Evolutionary conservation across 805 yeast genomes (phyloP).

Genomic region (Myxozyma sirexii): DNA sequence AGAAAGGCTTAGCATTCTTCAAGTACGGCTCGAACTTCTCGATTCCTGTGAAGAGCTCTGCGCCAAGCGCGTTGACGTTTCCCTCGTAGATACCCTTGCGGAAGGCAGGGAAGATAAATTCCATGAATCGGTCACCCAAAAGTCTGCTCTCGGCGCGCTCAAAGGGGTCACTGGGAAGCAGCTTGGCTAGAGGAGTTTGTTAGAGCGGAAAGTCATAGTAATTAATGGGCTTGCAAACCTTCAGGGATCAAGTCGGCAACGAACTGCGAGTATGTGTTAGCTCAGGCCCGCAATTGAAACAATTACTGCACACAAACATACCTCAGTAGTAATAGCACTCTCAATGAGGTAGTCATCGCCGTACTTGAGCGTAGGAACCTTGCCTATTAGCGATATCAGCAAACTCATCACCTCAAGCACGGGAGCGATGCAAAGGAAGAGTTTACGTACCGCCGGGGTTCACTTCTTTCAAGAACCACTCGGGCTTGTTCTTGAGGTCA

Average conservation of each 20-base stretch:
- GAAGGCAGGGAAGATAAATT: constrained; percentile 25
- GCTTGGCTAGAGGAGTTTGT: constrained; percentile 41
- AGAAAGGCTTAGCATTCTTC: constrained; percentile 30
- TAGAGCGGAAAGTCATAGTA: not conserved
- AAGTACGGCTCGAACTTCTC: constrained; percentile 33
- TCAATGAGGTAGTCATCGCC: constrained; percentile 37
- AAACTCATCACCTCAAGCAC: not conserved
- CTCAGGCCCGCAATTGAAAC: not conserved
- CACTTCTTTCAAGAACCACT: constrained; percentile 38
- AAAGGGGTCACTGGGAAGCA: constrained; percentile 83
- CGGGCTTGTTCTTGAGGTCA: constrained; percentile 40
- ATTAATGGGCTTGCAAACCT: constrained; percentile 14
- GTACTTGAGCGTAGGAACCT: constrained; percentile 39
- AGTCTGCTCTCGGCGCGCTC: constrained; percentile 50
- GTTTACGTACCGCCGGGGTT: constrained; percentile 36
- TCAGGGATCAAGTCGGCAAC: constrained; percentile 39
- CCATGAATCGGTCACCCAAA: constrained; percentile 36
- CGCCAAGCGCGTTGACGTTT: not conserved
- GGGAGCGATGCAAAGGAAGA: too few species aligned
- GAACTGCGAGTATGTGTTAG: constrained; percentile 14
- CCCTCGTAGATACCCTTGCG: constrained; percentile 20
- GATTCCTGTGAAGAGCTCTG: constrained; percentile 26
- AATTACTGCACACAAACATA: not conserved
- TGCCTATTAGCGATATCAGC: constrained; percentile 17
- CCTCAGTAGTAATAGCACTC: constrained; percentile 37